These are phyloP conservation scores for Solanum chacoense DNA, from an alignment of 305 asterid species.

Conservation along the genomic window DNA sequence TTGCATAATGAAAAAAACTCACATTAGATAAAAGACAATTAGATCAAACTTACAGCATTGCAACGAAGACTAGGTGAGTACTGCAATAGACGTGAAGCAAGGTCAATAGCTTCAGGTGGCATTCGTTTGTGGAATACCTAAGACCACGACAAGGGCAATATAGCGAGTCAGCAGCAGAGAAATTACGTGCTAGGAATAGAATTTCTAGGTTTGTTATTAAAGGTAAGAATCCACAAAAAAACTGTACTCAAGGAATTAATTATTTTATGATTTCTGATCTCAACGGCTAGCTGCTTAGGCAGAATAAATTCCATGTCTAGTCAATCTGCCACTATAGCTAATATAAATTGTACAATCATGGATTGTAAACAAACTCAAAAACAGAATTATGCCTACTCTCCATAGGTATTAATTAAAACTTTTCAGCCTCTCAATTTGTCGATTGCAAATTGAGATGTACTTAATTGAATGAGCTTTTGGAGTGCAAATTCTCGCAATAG, in stretches of 20 bases:
- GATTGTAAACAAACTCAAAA: neutral
- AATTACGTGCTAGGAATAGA: neutral
- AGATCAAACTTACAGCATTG: conserved; percentile 55
- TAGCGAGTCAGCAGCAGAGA: neutral
- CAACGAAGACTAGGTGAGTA: conserved; percentile 97
- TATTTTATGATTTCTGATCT: neutral
- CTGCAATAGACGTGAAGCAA: conserved; percentile 86
- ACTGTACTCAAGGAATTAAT: neutral
- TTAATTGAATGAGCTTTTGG: neutral
- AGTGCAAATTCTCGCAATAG: neutral
- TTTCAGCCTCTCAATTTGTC: neutral
- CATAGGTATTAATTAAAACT: neutral
- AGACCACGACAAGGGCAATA: neutral
- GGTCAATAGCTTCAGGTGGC: conserved; percentile 99
- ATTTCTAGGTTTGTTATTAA: neutral
- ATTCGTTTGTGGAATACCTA: conserved; percentile 90
- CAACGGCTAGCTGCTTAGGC: neutral
- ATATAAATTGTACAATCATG: neutral
- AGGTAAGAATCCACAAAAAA: neutral
- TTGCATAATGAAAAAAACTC: neutral
- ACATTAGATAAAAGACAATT: neutral
- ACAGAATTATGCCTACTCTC: neutral
- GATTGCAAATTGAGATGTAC: neutral
- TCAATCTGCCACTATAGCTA: neutral
- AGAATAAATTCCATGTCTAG: neutral